These are phyloP conservation scores for Anthracocystis panici-leucophaei DNA, from an alignment of 1,284 basidiomycete genomes.

Conservation along the genomic window DNA sequence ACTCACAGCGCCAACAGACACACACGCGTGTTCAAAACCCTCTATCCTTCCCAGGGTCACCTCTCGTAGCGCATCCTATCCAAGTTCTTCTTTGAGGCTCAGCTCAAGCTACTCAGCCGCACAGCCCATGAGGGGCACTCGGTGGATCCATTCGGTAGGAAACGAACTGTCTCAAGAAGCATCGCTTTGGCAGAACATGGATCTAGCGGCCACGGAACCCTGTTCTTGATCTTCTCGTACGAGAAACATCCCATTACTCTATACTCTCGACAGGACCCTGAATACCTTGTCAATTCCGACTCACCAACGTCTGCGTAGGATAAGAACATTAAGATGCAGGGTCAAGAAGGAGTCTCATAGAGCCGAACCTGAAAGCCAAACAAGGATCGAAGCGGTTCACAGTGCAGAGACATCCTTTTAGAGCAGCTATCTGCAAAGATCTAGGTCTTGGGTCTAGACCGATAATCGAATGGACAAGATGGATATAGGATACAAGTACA, in stretches of 20 bases:
- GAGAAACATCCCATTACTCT: background rate
- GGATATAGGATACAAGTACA: conserved; percentile 35
- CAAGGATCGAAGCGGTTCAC: background rate
- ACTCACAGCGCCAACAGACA: background rate
- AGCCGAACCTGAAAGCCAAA: background rate
- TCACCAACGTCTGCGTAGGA: too few species aligned
- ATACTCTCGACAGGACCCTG: conserved; percentile 1
- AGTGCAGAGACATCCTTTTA: background rate
- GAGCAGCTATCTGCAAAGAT: background rate
- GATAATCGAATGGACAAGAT: background rate
- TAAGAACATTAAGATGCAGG: too few species aligned
- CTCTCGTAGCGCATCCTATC: too few species aligned
- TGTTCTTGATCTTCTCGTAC: background rate
- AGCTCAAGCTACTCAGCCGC: too few species aligned
- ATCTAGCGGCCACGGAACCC: too few species aligned
- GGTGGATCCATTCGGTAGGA: too few species aligned
- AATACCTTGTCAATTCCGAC: background rate
- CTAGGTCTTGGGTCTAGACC: background rate
- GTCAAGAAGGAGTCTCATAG: too few species aligned
- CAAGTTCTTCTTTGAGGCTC: too few species aligned
- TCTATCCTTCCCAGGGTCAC: background rate
- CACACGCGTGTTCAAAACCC: background rate
- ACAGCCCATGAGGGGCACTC: too few species aligned
- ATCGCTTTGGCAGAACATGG: too few species aligned
- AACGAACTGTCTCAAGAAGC: too few species aligned